Evolutionary conservation across 1,284 basidiomycete species (phyloP), one percentile per base, ranked within the genome.

Genomic region (Leccinum variabile): DNA sequence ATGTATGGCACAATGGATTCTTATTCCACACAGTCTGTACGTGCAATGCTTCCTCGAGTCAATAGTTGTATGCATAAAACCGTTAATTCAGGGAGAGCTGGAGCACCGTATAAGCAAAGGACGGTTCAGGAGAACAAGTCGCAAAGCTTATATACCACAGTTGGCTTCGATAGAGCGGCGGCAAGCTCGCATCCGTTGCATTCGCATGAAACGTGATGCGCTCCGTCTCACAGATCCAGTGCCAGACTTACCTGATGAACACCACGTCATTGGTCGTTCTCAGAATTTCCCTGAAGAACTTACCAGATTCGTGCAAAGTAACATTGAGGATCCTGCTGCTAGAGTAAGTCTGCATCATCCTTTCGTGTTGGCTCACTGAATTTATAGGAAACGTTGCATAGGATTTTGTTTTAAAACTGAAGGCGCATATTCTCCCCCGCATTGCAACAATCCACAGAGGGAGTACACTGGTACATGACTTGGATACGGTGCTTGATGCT

Each of bases 261-360:
- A 68, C 39, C 61, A 70, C 44, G 54, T 59, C 44, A 68, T 73
- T 2, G 67, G 63, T 4, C 58, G 54, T 10, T 62, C 59, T 18
- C 60, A 63, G 33, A 67, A 65, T 52, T 59, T 61, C 25, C 57
- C 39, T 2, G 44, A 65, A 22, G 57, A 66, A 18, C 44, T 77
- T 9, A 52, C 54, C 1, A 32, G 55, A 9, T 72, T 67, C 63
- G n/a, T 66, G 13, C 56, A 33, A 30, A 32, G 10, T 22, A 46
- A 46, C 18, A 22, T 22, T 10, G 44, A 22, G 44, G 44, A 46
- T 46, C 44, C 44, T n/a, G 44, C 44, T 46, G 18, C 44, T 46
- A 46, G 18, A n/a, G 44, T 46, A 5, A n/a, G 39, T 41, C 16
- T 41, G 39, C 39, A 41, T 41, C 35, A 35, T 35, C 35, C 35